These are phyloP conservation scores for Tardiomyces blankii DNA, from an alignment of 1,139 yeast species.

Conservation along the genomic window DNA sequence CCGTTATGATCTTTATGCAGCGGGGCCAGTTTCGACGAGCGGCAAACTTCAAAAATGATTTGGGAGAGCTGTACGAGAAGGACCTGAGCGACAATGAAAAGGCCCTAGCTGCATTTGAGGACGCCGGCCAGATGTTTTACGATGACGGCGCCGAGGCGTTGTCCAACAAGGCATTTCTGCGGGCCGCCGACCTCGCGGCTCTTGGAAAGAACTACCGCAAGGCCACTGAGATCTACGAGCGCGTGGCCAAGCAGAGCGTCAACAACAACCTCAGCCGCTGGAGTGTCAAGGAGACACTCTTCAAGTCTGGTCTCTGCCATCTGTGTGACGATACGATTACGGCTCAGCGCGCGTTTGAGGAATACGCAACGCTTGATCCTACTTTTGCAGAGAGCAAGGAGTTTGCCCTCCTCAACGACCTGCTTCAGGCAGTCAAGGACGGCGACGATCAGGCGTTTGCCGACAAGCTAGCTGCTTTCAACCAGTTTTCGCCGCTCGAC, in stretches of 20 bases:
- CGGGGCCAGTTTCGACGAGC: constrained; percentile 95
- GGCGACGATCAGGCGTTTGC: constrained; percentile 76
- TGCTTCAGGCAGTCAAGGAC: constrained; percentile 61
- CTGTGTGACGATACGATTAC: constrained; percentile 77
- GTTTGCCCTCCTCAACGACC: constrained; percentile 46
- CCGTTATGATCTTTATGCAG: constrained; percentile 73
- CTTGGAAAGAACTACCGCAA: constrained; percentile 55
- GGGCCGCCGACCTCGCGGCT: constrained; percentile 88
- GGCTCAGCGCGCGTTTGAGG: constrained; percentile 60
- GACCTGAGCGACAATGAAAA: constrained; percentile 52
- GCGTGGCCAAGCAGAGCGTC: constrained; percentile 62
- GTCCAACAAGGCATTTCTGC: constrained; percentile 76
- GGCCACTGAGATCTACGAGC: constrained; percentile 69
- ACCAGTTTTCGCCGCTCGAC: constrained; percentile 82
- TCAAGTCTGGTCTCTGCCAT: constrained; percentile 72
- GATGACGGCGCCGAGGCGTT: constrained; percentile 92
- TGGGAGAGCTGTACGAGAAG: constrained; percentile 77
- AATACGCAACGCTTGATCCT: constrained; percentile 62
- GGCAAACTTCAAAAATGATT: constrained; percentile 85
- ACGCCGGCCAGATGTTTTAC: constrained; percentile 92
- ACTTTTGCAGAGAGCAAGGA: constrained; percentile 74
- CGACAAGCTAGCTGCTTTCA: constrained; percentile 68
- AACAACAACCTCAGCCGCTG: constrained; percentile 74
- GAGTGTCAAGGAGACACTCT: constrained; percentile 86
- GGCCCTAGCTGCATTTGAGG: constrained; percentile 74